These are phyloP conservation scores for Suillus paluster DNA, from an alignment of 768 basidiomycete species.

Conservation along the genomic window DNA sequence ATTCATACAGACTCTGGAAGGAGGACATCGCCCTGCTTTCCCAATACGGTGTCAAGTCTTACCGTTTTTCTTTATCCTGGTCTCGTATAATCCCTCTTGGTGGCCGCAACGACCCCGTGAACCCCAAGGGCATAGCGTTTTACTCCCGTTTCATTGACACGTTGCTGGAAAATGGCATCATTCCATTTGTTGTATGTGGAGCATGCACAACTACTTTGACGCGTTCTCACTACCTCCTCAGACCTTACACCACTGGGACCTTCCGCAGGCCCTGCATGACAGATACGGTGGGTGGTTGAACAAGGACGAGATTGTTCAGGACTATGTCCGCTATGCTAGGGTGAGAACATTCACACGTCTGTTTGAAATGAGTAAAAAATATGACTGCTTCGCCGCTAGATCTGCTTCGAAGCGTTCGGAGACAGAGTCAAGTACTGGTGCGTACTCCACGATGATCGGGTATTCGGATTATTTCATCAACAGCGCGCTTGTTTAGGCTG, in stretches of 20 bases:
- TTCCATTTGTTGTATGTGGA: slow-evolving; percentile 64
- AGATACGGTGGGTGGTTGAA: slow-evolving; percentile 79
- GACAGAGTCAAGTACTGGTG: slow-evolving; percentile 79
- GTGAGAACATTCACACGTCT: slow-evolving; percentile 33
- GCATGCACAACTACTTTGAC: neutral
- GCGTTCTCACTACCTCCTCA: slow-evolving; percentile 24
- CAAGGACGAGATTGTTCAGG: slow-evolving; percentile 69
- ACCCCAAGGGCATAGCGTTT: slow-evolving; percentile 67
- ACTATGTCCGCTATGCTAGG: slow-evolving; percentile 64
- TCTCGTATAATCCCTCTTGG: slow-evolving; percentile 75
- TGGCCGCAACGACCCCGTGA: slow-evolving; percentile 73
- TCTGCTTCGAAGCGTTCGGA: slow-evolving; percentile 77
- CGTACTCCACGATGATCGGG: slow-evolving; percentile 11
- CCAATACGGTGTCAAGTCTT: slow-evolving; percentile 68
- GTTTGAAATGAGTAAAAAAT: neutral
- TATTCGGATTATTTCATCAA: slow-evolving; percentile 23
- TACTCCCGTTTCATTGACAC: slow-evolving; percentile 76
- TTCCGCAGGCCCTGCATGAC: slow-evolving; percentile 75
- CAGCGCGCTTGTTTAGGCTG: slow-evolving; percentile 46
- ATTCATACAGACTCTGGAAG: slow-evolving; percentile 71
- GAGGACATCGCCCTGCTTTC: slow-evolving; percentile 67
- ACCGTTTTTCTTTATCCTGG: slow-evolving; percentile 81
- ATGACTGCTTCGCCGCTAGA: slow-evolving; percentile 34
- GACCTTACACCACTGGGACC: slow-evolving; percentile 82
- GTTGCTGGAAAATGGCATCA: slow-evolving; percentile 63